A percentile compares a stretch with the other conserved stretches of the same genome.
Evolutionary conservation across 1,284 basidiomycete genomes (phyloP).

Genomic region (Leccinum pachyderme): DNA sequence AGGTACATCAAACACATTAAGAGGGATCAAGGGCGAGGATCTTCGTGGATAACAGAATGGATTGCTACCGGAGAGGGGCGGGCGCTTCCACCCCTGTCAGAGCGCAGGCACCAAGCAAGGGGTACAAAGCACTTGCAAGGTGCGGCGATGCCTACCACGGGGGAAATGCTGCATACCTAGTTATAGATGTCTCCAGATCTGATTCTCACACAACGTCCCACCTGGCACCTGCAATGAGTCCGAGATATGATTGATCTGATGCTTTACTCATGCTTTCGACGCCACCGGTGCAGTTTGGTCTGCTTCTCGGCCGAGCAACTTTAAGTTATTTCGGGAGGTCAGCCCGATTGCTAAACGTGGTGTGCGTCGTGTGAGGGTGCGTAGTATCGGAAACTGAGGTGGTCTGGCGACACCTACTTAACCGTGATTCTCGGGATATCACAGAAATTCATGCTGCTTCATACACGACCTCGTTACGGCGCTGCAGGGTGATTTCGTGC

Average conservation of each 20-base stretch:
- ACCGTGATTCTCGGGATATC: background rate
- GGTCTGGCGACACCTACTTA: background rate
- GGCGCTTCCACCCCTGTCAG: conserved; percentile 16
- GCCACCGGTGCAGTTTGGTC: background rate
- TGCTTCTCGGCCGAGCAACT: background rate
- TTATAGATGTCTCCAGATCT: background rate
- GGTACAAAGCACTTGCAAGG: conserved; percentile 2
- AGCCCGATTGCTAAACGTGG: background rate
- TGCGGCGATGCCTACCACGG: background rate
- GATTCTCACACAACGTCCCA: background rate
- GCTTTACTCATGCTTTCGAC: background rate
- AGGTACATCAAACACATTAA: conserved; percentile 39
- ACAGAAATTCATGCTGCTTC: too few species aligned
- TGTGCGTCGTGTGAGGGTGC: background rate
- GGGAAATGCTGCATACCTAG: conserved; percentile 7
- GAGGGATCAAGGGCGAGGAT: conserved; percentile 26
- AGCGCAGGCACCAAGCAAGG: conserved; percentile 18
- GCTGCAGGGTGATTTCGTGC: too few species aligned
- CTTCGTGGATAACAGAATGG: conserved; percentile 33
- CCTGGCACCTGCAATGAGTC: background rate
- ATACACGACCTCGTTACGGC: too few species aligned
- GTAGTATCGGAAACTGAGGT: conserved; percentile 8
- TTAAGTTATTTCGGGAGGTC: background rate
- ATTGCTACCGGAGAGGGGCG: conserved; percentile 25
- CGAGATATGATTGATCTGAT: background rate